A percentile compares a stretch with the other conserved stretches of the same genome.
Evolutionary conservation across 371 early-diverging fungal genomes (phyloP).

Genomic region (Syncephalastrum racemosum): DNA sequence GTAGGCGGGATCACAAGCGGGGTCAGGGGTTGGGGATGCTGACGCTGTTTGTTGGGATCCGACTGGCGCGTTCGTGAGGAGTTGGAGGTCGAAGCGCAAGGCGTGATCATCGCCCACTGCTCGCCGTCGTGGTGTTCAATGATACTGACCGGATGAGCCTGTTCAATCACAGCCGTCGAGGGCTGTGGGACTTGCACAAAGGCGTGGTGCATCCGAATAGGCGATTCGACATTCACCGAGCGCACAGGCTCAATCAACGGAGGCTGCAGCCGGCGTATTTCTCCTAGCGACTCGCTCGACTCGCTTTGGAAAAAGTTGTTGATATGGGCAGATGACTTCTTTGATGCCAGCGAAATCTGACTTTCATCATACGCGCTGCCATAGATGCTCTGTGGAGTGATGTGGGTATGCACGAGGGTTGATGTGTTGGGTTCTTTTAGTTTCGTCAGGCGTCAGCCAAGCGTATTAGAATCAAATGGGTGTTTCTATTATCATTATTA

Average conservation of each 20-base stretch:
- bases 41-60: constrained; percentile 9
- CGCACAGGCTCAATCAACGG: constrained; percentile 13
- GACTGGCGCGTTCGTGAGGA: constrained; percentile 6
- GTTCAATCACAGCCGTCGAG: constrained; percentile 20
- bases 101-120: constrained; percentile 1
- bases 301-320: constrained; percentile 14
- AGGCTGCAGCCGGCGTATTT: constrained; percentile 19
- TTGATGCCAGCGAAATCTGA: constrained; percentile 3
- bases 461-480: background rate
- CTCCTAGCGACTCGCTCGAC: constrained; percentile 17
- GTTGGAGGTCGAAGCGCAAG: constrained; percentile 4
- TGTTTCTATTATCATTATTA: constrained; percentile 1
- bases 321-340: background rate
- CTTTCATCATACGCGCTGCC: constrained; percentile 13
- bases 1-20: constrained; percentile 37
- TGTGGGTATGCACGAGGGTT: constrained; percentile 19
- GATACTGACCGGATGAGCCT: constrained; percentile 2
- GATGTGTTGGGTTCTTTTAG: constrained; percentile 26
- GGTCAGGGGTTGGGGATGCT: constrained; percentile 31
- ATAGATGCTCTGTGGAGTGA: constrained; percentile 26
- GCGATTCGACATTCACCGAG: constrained; percentile 8
- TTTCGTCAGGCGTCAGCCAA: background rate
- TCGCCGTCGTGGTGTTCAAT: constrained; percentile 3
- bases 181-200: constrained; percentile 16
- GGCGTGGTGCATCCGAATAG: constrained; percentile 22